Evolutionary conservation across 192 early-diverging fungal species (phyloP), one percentile per base, ranked within the genome.

Genomic region (Polychytrium aggregatum): DNA sequence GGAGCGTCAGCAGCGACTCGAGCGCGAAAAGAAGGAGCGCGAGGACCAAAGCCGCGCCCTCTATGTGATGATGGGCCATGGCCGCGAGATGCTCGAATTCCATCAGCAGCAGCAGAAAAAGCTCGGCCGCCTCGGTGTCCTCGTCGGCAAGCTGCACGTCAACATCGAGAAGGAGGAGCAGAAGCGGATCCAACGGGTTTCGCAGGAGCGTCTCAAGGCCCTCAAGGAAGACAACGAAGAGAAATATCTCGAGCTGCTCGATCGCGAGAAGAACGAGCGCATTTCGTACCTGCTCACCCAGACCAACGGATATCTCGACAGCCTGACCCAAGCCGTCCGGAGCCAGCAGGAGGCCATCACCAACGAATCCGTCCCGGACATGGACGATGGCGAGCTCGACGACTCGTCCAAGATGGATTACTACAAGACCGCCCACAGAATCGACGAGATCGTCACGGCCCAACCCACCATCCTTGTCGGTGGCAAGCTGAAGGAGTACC

Each of bases 181-280:
- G 60, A 87, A 88, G 68, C 84, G 87, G 41, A 66, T 74, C 21
- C 83, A 89, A 61, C 76, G 84, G 37, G 63, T 91, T 14, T 81
- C 84, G 3, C 82, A 88, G 62, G 96, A 98, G 72, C 90, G 96
- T 89, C 70, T 98, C 25, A 79, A 84, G 54, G 96, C 96, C 22
- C 78, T 98, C 54, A 91, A 88, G 72, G 87, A 82, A 41, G 90
- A 95, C 71, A 92, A 98, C 67, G 96, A 98, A 63, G 93, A 91
- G 50, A 90, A 90, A 0, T 98, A 98, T 62, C 68, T 96, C 59
- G 86, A 88, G 58, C 76, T 98, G 37, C 76, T 98, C 45, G 92
- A 97, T 62, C 68, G 90, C 71, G 85, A 85, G 34, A 98, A 98
- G 68, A 90, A 98, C 62, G 96, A 82, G 33, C 88, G 96, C 63